phyloP scores from a whole-genome alignment of 192 early-diverging fungal species.

The Coemansia sp. region DNA sequence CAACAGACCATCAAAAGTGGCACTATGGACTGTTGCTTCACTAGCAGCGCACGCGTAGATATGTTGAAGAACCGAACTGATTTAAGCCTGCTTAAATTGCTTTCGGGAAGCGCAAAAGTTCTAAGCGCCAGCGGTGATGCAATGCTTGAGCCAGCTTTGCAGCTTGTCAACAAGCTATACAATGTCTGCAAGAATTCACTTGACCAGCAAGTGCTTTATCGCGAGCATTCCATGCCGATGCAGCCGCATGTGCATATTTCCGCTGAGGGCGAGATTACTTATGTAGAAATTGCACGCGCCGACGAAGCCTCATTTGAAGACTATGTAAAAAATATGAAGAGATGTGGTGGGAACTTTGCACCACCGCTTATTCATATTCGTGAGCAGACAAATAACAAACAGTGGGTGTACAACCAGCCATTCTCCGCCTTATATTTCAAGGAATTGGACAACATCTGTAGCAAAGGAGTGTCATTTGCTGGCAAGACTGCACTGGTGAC shows the following conservation, averaged over 20 bases:
- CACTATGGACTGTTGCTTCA: constrained; percentile 63
- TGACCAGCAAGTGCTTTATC: constrained; percentile 57
- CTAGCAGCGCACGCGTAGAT: constrained; percentile 1
- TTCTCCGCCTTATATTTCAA: constrained; percentile 17
- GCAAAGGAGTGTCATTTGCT: constrained; percentile 77
- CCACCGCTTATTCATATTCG: constrained; percentile 41
- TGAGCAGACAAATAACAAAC: constrained; percentile 4
- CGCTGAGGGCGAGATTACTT: constrained; percentile 70
- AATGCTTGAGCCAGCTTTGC: constrained; percentile 5
- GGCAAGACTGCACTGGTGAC: constrained; percentile 80
- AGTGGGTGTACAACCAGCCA: constrained; percentile 17
- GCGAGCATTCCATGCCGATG: constrained; percentile 78
- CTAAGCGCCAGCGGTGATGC: constrained; percentile 43
- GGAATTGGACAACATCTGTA: constrained; percentile 65
- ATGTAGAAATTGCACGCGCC: constrained; percentile 71
- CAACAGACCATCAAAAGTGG: constrained; percentile 72
- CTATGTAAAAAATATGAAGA: constrained; percentile 75
- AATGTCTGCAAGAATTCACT: constrained; percentile 58
- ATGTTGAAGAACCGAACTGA: constrained; percentile 74
- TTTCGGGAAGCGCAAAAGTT: constrained; percentile 73
- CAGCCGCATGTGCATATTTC: constrained; percentile 71
- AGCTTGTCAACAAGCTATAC: constrained; percentile 44
- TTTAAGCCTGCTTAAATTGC: constrained; percentile 30
- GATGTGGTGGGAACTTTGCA: constrained; percentile 56
- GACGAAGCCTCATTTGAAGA: constrained; percentile 76